Evolutionary conservation across 129 eudicot genomes (phyloP).

Genomic region (Scalesia atractyloides): DNA sequence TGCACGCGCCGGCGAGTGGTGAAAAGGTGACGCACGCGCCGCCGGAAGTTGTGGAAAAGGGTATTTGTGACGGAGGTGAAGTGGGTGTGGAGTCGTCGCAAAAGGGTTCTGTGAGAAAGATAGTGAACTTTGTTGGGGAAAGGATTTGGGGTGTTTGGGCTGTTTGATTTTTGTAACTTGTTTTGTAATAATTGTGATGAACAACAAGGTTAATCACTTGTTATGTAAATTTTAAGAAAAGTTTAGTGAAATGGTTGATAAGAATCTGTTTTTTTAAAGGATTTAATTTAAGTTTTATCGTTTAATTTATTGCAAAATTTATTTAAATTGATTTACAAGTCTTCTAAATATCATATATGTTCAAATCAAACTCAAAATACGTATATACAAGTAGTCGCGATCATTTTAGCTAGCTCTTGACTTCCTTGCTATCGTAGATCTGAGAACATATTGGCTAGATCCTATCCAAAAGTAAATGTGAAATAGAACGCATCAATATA

Average conservation of each 20-base stretch:
- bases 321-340: no score
- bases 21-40: constrained; percentile 23
- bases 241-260: neutral
- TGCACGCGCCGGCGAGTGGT: constrained; percentile 25
- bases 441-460: no score
- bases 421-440: no score
- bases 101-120: constrained; percentile 48
- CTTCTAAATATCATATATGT: no score
- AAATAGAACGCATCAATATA: no score
- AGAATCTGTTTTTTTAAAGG: no score
- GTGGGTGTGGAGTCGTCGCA: constrained; percentile 8
- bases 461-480: no score
- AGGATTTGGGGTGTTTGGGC: constrained; percentile 70
- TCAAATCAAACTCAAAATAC: no score
- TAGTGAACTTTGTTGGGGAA: constrained; percentile 50
- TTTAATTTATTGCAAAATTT: no score
- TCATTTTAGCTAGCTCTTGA: no score
- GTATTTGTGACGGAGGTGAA: constrained; percentile 21
- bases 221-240: constrained; percentile 35
- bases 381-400: no score
- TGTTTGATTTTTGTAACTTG: constrained; percentile 25
- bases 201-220: constrained; percentile 3
- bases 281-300: no score
- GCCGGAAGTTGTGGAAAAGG: neutral
- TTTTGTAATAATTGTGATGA: constrained; percentile 1